Evolutionary conservation across 106 monocot genomes (phyloP), one percentile per base, ranked within the genome.

Genomic region (Acorus calamus): DNA sequence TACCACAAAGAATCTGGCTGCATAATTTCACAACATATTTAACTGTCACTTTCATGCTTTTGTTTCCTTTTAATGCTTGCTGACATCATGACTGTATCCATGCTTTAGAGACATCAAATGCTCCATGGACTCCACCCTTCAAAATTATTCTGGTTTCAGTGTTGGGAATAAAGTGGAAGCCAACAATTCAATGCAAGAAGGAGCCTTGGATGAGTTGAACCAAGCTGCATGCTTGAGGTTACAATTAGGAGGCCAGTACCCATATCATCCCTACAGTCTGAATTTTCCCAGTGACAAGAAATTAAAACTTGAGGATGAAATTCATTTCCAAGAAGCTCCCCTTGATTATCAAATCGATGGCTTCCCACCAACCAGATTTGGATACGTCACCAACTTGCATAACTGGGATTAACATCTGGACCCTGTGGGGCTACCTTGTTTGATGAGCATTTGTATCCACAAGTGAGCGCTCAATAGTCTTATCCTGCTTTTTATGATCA

Each of bases 161-260:
- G 12, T 10, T 4, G 54, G 54, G 12, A 55, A 55, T 9, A 9
- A 55, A 11, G 12, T 12, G 12, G 54, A 55, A 10, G 0, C 54
- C 54, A 55, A 55, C 5, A 11, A 55, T 9, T 12, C 10, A 55
- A 12, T 9, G 3, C 54, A 55, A 5, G 12, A 55, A n/a, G 54
- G 12, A 5, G 0, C 54, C 5, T 6, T 55, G 54, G 12, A 55
- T 55, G 54, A 55, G 4, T 55, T 55, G 12, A 8, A 10, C 54
- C 54, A 5, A 55, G 12, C 10, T 11, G 10, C 54, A 55, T 2
- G 54, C 10, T 55, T 55, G 54, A 55, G 54, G 54, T 10, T 55
- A 12, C 54, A 55, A 12, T 12, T 55, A 3, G 54, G 54, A 55
- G 54, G 54, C 54, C 54, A 55, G n/a, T 55, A 55, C 54, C 54